Evolutionary conservation across 2,329 filamentous ascomycete genomes (phyloP), one percentile per base, ranked within the genome.

Genomic region (Claviceps fusiformis): DNA sequence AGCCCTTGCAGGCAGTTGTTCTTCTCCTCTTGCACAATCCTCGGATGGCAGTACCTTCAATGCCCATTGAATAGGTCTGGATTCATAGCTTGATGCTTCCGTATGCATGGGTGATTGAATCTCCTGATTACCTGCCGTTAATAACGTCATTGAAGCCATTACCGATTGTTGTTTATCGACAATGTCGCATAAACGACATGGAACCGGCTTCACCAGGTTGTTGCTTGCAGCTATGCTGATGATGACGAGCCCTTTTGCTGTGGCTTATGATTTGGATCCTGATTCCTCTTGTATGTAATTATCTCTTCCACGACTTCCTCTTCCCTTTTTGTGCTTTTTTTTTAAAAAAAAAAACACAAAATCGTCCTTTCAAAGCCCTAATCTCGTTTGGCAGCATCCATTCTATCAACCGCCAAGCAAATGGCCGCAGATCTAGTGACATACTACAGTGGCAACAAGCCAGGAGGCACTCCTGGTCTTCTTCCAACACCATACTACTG

Each of bases 401-500:
- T 81, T 57, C 75, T 70, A 56, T 63, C 67, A 43, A 70, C 76
- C 11, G 71, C 79, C 15, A 76, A 74, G 57, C 68, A 72, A 49
- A 75, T 81, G 66, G 71, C 77, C 1, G 68, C 71, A 46, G 78
- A 81, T 60, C 69, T 82, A 65, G 60, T 73, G 53, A 61, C 65
- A 7, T 71, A 69, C 52, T 73, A 73, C 56, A 54, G 67, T 29
- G 78, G 79, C 48, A 61, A 80, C 60, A 62, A 78, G 56, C 75
- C 74, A 0, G 78, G 77, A 43, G 67, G 71, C 19, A 74, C 67
- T 4, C 78, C 78, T 8, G 78, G 78, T 27, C 70, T 80, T 47
- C 68, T 81, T 3, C 76, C 77, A 33, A 63, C 70, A 10, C 77
- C 76, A 54, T 80, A 80, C 57, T 81, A 79, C 63, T 80, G 77